Evolutionary conservation across 1,139 yeast genomes (phyloP).

Genomic region (Scheffersomyces stambukii): DNA sequence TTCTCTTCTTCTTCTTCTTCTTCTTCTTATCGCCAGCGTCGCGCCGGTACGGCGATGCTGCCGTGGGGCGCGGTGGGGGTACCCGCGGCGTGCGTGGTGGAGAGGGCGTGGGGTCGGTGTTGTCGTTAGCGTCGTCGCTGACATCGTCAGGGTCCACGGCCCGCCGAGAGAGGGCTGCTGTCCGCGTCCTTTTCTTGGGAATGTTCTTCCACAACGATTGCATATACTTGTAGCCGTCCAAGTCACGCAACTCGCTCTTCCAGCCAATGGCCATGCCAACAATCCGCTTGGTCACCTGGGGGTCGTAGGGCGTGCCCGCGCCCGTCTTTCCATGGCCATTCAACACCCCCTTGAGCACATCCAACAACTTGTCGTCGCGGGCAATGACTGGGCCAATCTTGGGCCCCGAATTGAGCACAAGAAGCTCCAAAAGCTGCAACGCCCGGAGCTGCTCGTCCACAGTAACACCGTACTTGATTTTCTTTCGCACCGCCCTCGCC

Average conservation of each 20-base stretch:
- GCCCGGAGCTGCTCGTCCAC: slow-evolving; percentile 60
- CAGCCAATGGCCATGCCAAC: slow-evolving; percentile 57
- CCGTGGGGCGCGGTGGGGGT: slow-evolving; percentile 29
- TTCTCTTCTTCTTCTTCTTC: slow-evolving; percentile 16
- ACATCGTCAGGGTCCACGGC: slow-evolving; percentile 1
- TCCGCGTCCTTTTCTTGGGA: slow-evolving; percentile 15
- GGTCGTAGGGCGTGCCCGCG: slow-evolving; percentile 36
- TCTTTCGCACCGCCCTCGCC: slow-evolving; percentile 85
- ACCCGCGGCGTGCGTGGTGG: slow-evolving; percentile 9
- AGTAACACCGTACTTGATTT: slow-evolving; percentile 74
- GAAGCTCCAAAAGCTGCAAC: slow-evolving; percentile 63
- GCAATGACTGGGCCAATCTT: slow-evolving; percentile 49
- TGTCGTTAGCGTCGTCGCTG: slow-evolving; percentile 9
- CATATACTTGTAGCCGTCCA: slow-evolving; percentile 48
- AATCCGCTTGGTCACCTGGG: slow-evolving; percentile 43
- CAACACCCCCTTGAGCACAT: slow-evolving; percentile 53
- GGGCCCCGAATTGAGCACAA: slow-evolving; percentile 72
- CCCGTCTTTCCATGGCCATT: slow-evolving; percentile 34
- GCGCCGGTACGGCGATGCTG: slow-evolving; percentile 18
- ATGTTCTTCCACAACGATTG: slow-evolving; percentile 42
- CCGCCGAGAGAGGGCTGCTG: background rate
- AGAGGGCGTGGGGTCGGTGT: slow-evolving; percentile 12
- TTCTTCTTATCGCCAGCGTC: slow-evolving; percentile 13
- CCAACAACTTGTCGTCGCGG: slow-evolving; percentile 67
- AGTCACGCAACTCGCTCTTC: slow-evolving; percentile 52